Percentiles rank a stretch among this genome's conserved stretches.
Evolutionary conservation across 2,329 filamentous ascomycete species (phyloP).

Genomic region (Pyrenophora graminea): DNA sequence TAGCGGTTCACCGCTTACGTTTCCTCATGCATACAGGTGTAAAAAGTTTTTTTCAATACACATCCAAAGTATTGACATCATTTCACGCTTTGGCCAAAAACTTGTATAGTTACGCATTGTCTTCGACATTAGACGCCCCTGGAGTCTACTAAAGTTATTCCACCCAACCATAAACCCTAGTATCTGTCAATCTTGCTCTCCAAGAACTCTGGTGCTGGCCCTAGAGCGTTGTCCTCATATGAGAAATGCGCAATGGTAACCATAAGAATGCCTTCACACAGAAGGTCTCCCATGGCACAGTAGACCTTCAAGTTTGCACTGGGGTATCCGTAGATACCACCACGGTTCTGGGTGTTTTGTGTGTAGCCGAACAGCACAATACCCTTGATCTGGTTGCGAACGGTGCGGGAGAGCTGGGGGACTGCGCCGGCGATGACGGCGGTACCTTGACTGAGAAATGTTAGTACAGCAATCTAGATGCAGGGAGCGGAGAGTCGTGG

Average conservation of each 20-base stretch:
- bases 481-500: conserved; percentile 8
- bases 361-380: conserved; percentile 50
- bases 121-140: no score
- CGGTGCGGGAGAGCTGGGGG: conserved; percentile 26
- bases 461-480: background rate
- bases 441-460: conserved; percentile 42
- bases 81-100: no score
- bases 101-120: no score
- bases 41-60: no score
- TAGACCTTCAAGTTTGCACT: conserved; percentile 40
- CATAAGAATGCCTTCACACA: conserved; percentile 42
- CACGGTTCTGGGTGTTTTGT: conserved; percentile 44
- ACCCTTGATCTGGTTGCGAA: conserved; percentile 43
- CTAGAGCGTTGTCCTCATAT: conserved; percentile 34
- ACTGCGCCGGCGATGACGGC: conserved; percentile 46
- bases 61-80: no score
- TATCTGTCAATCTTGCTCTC: conserved; percentile 19
- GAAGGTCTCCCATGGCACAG: conserved; percentile 42
- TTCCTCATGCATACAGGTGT: no score
- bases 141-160: no score
- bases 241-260: conserved; percentile 42
- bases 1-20: no score
- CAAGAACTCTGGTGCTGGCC: conserved; percentile 36
- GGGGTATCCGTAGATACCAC: conserved; percentile 43
- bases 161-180: no score